Evolutionary conservation across 148 eudicot genomes (phyloP), one percentile per base, ranked within the genome.

Genomic region (Diospyros lotus): DNA sequence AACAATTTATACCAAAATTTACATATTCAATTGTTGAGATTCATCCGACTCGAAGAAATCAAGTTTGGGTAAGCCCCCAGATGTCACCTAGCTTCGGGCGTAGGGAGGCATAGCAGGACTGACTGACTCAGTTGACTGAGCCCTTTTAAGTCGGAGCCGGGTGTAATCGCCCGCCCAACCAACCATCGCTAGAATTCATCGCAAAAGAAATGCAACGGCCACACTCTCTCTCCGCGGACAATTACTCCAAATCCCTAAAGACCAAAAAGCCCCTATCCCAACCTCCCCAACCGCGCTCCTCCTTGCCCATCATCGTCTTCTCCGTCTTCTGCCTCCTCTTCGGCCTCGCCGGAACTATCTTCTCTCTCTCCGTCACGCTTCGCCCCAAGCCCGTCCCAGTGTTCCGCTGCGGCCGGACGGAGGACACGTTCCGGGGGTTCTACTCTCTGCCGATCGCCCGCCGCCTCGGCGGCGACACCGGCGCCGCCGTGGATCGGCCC

Each of bases 171-270:
- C 28, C 28, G 28, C 28, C 28, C 28, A 28, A 28, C 28, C 28
- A 28, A 28, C 28, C 28, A 28, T 28, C 28, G 28, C 28, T 28
- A 28, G 28, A 28, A 28, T 28, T 28, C 28, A 28, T 28, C 28
- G 28, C 28, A 28, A 0, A 28, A 28, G 28, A 28, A 28, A 28
- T 28, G 28, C 28, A 28, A 28, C 28, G 28, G 28, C 28, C 28
- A 28, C 28, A 28, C 28, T 28, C 28, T 28, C 54, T 1, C 28
- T 12, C 43, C 10, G 6, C 60, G 69, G 3, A 76, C 55, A 64
- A 65, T 11, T 85, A 84, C 86, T 82, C 88, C 61, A 87, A 87
- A 72, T 77, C 83, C 45, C 88, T 82, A 65, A 87, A 87, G 82
- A 85, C 85, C 60, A 87, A 77, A 78, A 87, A 83, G 71, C 78